Base-by-base conservation (phyloP, 495 filamentous ascomycete genomes). In the Lophiotrema nucula region DNA sequence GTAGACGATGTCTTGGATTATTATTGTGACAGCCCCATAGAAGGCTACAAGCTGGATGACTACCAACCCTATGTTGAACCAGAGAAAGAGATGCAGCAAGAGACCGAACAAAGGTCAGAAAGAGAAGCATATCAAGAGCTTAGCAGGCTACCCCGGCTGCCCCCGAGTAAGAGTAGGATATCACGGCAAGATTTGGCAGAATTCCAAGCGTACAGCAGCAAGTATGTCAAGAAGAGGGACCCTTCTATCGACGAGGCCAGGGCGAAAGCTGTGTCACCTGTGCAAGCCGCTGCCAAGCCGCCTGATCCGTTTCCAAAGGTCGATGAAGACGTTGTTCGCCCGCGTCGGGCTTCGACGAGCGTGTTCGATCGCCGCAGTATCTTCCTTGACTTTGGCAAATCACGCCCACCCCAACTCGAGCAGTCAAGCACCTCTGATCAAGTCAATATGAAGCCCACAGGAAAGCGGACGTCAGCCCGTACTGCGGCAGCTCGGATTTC, bases 1-100 rank as follows among this genome's bases (percentile, higher is more conserved):
- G 96, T 96, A 68, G 86, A 88, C 51, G 83, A 86, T 60, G 90
- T 91, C 37, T 53, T 55, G 16, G 50, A 55, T 27, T 31, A 51
- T 12, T 61, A 61, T 23, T 61, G 28, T 24, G 24, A 61, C 21
- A 3, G 35, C 2, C 8, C 16, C 1, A 43, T 35, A 43, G 50
- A 18, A 47, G 13, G 39, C 19, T 21, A 43, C 6, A 35, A 35
- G 31, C 31, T 35, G 31, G 31, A 8, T 35, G 8, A 8, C 8
- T 8, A 8, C 8, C n/a, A 8, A 35, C 39, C 39, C 6, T 6
- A 6, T 10, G 6, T 12, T 18, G 39, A 43, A 21, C 39, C 8
- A 18, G 11, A 43, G 39, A 8, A 8, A 43, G 19, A 43, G 39
- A 6, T 6, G 10, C 44, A 8, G 12, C 4, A 47, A 10, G 6